phyloP scores from a whole-genome alignment of 805 yeast species.

The Starmerella kuoi region DNA sequence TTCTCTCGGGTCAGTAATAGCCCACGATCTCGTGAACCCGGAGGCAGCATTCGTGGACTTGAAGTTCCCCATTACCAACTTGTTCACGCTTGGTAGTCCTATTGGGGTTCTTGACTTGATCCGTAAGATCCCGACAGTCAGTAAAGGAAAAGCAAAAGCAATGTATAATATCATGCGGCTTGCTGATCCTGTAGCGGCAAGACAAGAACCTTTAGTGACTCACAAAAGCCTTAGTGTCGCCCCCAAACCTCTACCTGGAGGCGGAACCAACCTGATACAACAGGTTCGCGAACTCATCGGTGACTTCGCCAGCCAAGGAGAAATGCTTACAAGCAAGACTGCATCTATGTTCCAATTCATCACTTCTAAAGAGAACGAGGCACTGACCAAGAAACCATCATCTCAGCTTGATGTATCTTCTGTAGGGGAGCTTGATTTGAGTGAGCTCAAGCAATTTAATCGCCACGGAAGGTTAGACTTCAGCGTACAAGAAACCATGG shows the following conservation, averaged over 20 bases:
- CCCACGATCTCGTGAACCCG: constrained; percentile 50
- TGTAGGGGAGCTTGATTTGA: neutral
- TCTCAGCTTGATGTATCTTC: neutral
- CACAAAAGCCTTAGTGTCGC: constrained; percentile 36
- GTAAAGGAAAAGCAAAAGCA: constrained; percentile 36
- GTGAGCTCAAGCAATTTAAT: constrained; percentile 41
- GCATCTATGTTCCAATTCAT: constrained; percentile 11
- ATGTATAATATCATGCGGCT: constrained; percentile 78
- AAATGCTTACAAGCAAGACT: constrained; percentile 18
- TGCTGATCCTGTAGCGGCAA: constrained; percentile 81
- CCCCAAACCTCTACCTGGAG: constrained; percentile 50
- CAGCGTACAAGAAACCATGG: constrained; percentile 63
- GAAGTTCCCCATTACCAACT: constrained; percentile 59
- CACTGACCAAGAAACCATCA: neutral
- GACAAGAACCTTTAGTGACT: constrained; percentile 73
- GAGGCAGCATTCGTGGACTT: constrained; percentile 33
- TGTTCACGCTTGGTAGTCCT: constrained; percentile 82
- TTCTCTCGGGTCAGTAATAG: constrained; percentile 79
- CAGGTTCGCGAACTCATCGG: constrained; percentile 32
- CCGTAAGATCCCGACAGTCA: constrained; percentile 36
- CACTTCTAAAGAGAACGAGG: neutral
- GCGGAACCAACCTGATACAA: constrained; percentile 31
- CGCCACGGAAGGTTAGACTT: constrained; percentile 73
- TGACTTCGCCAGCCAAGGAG: constrained; percentile 28
- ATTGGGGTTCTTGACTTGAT: constrained; percentile 74